Evolutionary conservation across 1,139 yeast genomes (phyloP), one percentile per base, ranked within the genome.

Genomic region (Diutina pseudorugosa): DNA sequence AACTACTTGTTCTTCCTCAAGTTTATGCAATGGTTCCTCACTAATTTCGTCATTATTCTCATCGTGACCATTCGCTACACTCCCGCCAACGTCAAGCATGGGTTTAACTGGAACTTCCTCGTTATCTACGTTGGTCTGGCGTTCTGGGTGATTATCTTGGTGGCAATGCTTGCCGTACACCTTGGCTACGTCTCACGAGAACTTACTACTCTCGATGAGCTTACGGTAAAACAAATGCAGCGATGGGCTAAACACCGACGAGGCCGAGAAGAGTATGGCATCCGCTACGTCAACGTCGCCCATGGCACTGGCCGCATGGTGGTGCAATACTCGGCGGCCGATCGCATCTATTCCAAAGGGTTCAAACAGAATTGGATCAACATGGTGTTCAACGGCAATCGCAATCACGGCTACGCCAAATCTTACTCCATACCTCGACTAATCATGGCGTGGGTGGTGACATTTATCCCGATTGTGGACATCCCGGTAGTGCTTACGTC

Each of bases 1-100:
- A 85, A 85, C 62, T 80, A 79, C 60, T 55, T 71, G 41, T 64
- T 67, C 19, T 85, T 84, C 57, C 53, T 79, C n/a, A 76, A 76
- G 56, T 81, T 75, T 58, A 60, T 74, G 45, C 51, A 69, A 7
- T 68, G 70, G 63, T 68, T 71, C 48, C 60, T 66, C 41, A 18
- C 60, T 0, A 65, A 66, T 53, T 73, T 75, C 56, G 67, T 57
- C 33, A 63, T 60, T 55, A 63, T 58, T 25, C 56, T 62, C 55
- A 60, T 45, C 23, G 16, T 45, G 40, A 45, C 49, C 7, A 27
- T 27, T 20, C 40, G 49, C 7, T 45, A 45, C 16, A 27, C 49
- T 16, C n/a, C 40, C 8, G 14, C 49, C 11, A 45, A 33, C 19
- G 49, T 19, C 23, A 64, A 65, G 8, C 58, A 60, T 1, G 60